These are phyloP conservation scores for Diaporthe australafricana DNA, from an alignment of 2,329 filamentous ascomycete genomes.

Conservation along the genomic window DNA sequence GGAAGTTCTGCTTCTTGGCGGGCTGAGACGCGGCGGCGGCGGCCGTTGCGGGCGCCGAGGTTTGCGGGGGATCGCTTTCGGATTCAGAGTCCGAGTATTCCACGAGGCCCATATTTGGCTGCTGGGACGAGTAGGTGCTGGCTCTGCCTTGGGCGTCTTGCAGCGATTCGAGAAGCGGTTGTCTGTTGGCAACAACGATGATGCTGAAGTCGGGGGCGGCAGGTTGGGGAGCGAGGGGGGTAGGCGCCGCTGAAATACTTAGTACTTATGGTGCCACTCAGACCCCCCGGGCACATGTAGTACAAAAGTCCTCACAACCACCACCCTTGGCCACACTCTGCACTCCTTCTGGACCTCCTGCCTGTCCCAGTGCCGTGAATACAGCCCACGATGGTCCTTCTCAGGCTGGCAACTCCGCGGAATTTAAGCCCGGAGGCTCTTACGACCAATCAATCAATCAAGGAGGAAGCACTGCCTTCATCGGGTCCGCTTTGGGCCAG, in stretches of 20 bases:
- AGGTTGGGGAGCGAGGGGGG: background rate
- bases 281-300: too few relatives aligned
- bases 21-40: conserved; percentile 34
- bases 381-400: too few relatives aligned
- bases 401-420: too few relatives aligned
- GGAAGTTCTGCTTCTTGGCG: conserved; percentile 71
- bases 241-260: background rate
- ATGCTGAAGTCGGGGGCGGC: background rate
- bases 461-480: too few relatives aligned
- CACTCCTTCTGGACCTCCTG: too few relatives aligned
- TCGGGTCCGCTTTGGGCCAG: too few relatives aligned
- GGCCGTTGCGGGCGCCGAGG: conserved; percentile 25
- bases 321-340: too few relatives aligned
- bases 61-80: conserved; percentile 58
- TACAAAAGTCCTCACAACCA: too few relatives aligned
- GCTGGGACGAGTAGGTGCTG: background rate
- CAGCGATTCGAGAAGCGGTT: background rate
- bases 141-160: background rate
- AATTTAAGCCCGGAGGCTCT: too few relatives aligned
- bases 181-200: background rate
- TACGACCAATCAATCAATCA: too few relatives aligned
- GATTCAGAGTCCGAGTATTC: conserved; percentile 87
- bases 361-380: too few relatives aligned
- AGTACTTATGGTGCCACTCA: background rate
- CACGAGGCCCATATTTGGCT: conserved; percentile 76